A percentile compares a stretch with the other conserved stretches of the same genome.
Conservation (phyloP, 441 rosid species). For the Biscutella laevigata region DNA sequence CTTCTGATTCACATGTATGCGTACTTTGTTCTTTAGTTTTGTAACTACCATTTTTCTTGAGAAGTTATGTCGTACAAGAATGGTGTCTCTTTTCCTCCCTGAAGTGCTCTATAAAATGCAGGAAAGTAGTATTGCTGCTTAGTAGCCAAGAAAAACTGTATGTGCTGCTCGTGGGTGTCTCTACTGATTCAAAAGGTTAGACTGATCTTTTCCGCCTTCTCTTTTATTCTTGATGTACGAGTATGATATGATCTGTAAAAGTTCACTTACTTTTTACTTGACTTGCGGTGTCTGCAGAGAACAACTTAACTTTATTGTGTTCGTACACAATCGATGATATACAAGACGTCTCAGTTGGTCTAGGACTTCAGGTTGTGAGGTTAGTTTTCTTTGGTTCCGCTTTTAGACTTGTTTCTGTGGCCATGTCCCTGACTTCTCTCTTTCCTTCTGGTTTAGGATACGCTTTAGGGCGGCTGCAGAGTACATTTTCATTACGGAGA, state of each 20-base stretch:
- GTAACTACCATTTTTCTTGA: neutral
- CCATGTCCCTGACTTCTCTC: conserved; percentile 20
- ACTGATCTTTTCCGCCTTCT: conserved; percentile 11
- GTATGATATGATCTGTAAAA: conserved; percentile 9
- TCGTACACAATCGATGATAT: conserved; percentile 61
- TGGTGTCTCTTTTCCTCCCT: neutral
- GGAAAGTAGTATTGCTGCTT: conserved; percentile 66
- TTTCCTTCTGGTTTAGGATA: conserved; percentile 39
- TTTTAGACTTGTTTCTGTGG: conserved; percentile 4
- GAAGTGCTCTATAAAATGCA: conserved; percentile 28
- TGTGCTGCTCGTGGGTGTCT: conserved; percentile 54
- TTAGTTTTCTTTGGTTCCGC: conserved; percentile 32
- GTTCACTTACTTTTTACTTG: conserved; percentile 19
- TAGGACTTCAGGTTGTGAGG: conserved; percentile 88
- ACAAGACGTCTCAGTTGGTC: conserved; percentile 58
- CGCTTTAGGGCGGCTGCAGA: conserved; percentile 41
- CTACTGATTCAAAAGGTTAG: conserved; percentile 65
- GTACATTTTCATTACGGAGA: conserved; percentile 63
- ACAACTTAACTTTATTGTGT: conserved; percentile 46
- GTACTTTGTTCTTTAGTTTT: neutral
- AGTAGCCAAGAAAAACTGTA: conserved; percentile 62
- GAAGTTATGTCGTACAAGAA: conserved; percentile 1
- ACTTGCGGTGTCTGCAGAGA: conserved; percentile 42
- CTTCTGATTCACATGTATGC: neutral
- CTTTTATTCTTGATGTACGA: conserved; percentile 12